Conservation (phyloP, 176 grass and related monocot species). For the Otatea glauca region DNA sequence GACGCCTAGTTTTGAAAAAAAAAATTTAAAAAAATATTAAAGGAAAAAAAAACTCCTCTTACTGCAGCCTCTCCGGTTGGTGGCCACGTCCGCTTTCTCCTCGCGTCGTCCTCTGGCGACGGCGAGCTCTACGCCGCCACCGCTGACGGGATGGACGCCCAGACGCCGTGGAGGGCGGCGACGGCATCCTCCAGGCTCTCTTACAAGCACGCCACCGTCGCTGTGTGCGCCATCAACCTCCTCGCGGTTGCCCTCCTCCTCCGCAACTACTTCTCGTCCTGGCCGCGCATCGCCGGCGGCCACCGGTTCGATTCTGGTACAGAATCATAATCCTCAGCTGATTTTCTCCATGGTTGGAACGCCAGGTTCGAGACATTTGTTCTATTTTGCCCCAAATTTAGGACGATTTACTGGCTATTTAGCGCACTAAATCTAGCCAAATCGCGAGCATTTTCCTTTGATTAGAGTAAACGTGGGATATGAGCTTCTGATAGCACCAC, state of each 20-base stretch:
- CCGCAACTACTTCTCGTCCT: slow-evolving; percentile 50
- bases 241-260: slow-evolving; percentile 52
- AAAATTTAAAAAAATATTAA: too few species aligned
- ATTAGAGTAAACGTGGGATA: neutral
- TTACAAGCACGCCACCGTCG: slow-evolving; percentile 62
- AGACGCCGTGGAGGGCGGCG: slow-evolving; percentile 46
- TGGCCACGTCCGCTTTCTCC: neutral
- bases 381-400: neutral
- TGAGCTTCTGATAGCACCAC: neutral
- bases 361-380: neutral
- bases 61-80: neutral
- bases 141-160: slow-evolving; percentile 49
- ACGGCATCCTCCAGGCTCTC: slow-evolving; percentile 38
- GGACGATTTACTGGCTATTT: neutral
- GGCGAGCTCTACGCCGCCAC: slow-evolving; percentile 30
- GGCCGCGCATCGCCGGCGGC: slow-evolving; percentile 45
- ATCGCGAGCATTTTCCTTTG: neutral
- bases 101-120: slow-evolving; percentile 25
- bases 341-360: too few species aligned
- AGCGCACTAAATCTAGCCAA: slow-evolving; percentile 3
- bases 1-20: too few species aligned
- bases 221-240: slow-evolving; percentile 60
- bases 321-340: too few species aligned
- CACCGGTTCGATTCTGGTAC: slow-evolving; percentile 56
- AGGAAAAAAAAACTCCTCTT: too few species aligned